Evolutionary conservation across 1,139 yeast genomes (phyloP).

Genomic region (Suhomyces atakaporum): DNA sequence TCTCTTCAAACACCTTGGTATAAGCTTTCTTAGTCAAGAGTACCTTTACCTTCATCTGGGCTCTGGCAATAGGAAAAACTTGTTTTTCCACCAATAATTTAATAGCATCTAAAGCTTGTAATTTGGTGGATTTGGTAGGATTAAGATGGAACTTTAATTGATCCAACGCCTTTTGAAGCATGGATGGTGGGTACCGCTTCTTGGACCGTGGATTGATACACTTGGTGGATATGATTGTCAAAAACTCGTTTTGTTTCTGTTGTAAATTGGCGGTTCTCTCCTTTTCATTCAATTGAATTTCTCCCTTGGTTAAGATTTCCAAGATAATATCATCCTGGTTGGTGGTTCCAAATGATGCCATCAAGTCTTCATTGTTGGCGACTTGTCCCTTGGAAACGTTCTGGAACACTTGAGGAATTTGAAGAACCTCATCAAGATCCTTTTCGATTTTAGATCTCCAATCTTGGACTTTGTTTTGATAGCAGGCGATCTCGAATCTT

Average conservation of each 20-base stretch:
- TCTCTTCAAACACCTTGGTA: constrained; percentile 41
- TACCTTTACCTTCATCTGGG: constrained; percentile 84
- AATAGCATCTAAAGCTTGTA: constrained; percentile 91
- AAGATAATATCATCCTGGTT: constrained; percentile 72
- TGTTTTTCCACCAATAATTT: constrained; percentile 74
- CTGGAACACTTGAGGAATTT: constrained; percentile 89
- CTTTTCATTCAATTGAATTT: constrained; percentile 90
- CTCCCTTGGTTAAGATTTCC: constrained; percentile 87
- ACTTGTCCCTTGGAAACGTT: constrained; percentile 95
- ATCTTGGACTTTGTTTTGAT: constrained; percentile 95
- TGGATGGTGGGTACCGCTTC: constrained; percentile 90
- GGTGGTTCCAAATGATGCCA: constrained; percentile 72
- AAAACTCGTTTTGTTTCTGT: constrained; percentile 80
- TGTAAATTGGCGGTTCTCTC: constrained; percentile 78
- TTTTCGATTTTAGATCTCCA: constrained; percentile 88
- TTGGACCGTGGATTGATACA: constrained; percentile 89
- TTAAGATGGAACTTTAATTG: constrained; percentile 81
- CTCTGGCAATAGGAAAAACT: constrained; percentile 89
- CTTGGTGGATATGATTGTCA: constrained; percentile 82
- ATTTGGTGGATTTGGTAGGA: constrained; percentile 78
- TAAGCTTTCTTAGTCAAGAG: constrained; percentile 53
- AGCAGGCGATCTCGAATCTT: constrained; percentile 93
- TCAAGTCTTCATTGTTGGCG: constrained; percentile 84
- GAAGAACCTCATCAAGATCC: constrained; percentile 92
- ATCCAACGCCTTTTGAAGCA: constrained; percentile 83